Evolutionary conservation across 345 rosid species (phyloP).

Genomic region (Lepidium didymum): DNA sequence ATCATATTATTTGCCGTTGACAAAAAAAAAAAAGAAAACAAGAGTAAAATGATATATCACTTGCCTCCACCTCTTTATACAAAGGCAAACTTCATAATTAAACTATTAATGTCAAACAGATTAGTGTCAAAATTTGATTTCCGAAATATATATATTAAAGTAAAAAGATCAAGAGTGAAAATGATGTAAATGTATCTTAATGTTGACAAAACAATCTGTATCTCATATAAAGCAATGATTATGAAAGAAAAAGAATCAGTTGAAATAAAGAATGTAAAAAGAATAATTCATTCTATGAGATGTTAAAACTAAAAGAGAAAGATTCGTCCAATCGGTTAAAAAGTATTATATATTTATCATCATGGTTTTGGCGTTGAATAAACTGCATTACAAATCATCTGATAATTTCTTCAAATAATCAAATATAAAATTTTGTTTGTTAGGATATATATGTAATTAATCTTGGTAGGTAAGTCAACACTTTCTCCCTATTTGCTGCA

Average conservation of each 20-base stretch:
- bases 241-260: background rate
- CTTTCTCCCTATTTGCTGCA: conserved; percentile 19
- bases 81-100: background rate
- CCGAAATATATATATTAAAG: background rate
- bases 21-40: background rate
- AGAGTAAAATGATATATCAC: background rate
- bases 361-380: background rate
- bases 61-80: background rate
- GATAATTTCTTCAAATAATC: background rate
- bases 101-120: conserved; percentile 9
- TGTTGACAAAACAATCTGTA: conserved; percentile 9
- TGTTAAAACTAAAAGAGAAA: too few relatives aligned
- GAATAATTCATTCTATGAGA: background rate
- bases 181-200: conserved; percentile 2
- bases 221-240: conserved; percentile 9
- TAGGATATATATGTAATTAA: background rate
- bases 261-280: background rate
- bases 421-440: background rate
- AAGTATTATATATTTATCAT: too few relatives aligned
- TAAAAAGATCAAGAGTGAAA: conserved; percentile 3
- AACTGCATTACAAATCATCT: background rate
- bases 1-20: too few relatives aligned
- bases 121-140: background rate
- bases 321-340: too few relatives aligned
- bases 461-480: conserved; percentile 27